Evolutionary conservation across 805 yeast genomes (phyloP).

Genomic region (Ogataea parapolymorpha): DNA sequence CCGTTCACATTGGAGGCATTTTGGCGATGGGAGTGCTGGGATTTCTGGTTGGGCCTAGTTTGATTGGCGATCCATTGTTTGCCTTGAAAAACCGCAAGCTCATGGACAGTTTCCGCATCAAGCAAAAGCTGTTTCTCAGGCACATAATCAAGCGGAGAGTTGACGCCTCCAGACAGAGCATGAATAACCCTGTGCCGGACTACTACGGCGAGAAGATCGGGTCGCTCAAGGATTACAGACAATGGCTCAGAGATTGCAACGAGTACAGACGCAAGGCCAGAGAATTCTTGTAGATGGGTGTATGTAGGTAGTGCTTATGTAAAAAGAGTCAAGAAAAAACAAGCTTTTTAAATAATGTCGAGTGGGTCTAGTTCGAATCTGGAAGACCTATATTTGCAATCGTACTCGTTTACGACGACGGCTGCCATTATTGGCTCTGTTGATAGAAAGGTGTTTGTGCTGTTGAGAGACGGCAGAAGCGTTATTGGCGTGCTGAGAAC

Average conservation of each 20-base stretch:
- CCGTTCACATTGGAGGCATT: slow-evolving; percentile 73
- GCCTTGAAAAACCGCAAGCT: slow-evolving; percentile 46
- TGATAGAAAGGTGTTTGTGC: slow-evolving; percentile 73
- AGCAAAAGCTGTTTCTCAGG: slow-evolving; percentile 71
- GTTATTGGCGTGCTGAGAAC: slow-evolving; percentile 88
- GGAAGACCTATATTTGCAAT: slow-evolving; percentile 65
- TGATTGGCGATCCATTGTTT: slow-evolving; percentile 69
- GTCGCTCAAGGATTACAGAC: slow-evolving; percentile 80
- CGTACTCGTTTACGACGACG: slow-evolving; percentile 81
- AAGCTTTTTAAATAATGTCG: slow-evolving; percentile 11
- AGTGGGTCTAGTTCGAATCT: slow-evolving; percentile 20
- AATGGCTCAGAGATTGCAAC: slow-evolving; percentile 94
- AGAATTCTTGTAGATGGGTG: slow-evolving; percentile 52
- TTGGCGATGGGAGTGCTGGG: slow-evolving; percentile 73
- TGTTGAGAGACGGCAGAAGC: slow-evolving; percentile 85
- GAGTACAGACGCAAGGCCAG: slow-evolving; percentile 81
- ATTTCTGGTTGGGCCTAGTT: slow-evolving; percentile 74
- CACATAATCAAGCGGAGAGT: slow-evolving; percentile 79
- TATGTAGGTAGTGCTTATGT: slow-evolving; percentile 14
- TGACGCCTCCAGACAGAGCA: slow-evolving; percentile 86
- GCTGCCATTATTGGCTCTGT: slow-evolving; percentile 89
- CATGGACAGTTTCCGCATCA: slow-evolving; percentile 47
- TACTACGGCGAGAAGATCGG: slow-evolving; percentile 96
- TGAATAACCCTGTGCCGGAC: slow-evolving; percentile 96
- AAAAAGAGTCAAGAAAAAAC: slow-evolving; percentile 6